A percentile compares a stretch with the other conserved stretches of the same genome.
These are phyloP conservation scores for Ceriops tagal DNA, from an alignment of 345 rosid species.

Conservation along the genomic window DNA sequence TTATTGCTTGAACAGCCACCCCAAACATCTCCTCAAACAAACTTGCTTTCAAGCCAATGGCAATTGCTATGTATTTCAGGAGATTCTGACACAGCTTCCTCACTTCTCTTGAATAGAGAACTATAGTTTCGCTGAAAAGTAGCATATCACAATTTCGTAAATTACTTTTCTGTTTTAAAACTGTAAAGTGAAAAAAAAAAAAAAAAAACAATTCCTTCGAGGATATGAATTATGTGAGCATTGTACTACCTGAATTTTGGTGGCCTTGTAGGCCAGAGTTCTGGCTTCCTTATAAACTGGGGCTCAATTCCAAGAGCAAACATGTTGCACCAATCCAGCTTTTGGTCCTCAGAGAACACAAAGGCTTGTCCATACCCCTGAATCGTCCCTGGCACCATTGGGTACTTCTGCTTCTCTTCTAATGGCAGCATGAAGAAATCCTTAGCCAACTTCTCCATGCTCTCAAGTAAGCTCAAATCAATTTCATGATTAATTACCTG, in stretches of 20 bases:
- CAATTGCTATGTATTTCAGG: constrained; percentile 52
- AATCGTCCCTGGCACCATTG: constrained; percentile 86
- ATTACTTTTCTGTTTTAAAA: no score
- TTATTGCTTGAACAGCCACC: constrained; percentile 80
- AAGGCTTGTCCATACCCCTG: constrained; percentile 98
- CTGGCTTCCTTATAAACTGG: constrained; percentile 59
- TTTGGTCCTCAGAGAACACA: constrained; percentile 88
- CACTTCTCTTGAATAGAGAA: constrained; percentile 58
- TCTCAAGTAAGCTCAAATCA: constrained; percentile 51
- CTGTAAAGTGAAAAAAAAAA: no score
- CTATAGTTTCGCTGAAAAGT: constrained; percentile 56
- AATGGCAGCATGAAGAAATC: constrained; percentile 80
- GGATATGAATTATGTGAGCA: no score
- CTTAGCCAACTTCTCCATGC: constrained; percentile 61
- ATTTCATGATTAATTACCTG: constrained; percentile 83
- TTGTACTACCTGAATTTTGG: constrained; percentile 55
- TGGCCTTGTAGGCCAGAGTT: constrained; percentile 79
- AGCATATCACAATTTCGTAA: not conserved
- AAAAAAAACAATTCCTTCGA: no score
- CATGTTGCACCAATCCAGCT: constrained; percentile 98
- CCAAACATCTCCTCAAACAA: constrained; percentile 75
- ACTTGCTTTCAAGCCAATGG: constrained; percentile 54
- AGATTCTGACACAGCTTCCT: constrained; percentile 68
- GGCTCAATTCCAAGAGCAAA: constrained; percentile 92
- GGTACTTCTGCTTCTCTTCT: constrained; percentile 77